These are phyloP conservation scores for Gelatoporia subvermispora DNA, from an alignment of 768 basidiomycete species.

Conservation along the genomic window DNA sequence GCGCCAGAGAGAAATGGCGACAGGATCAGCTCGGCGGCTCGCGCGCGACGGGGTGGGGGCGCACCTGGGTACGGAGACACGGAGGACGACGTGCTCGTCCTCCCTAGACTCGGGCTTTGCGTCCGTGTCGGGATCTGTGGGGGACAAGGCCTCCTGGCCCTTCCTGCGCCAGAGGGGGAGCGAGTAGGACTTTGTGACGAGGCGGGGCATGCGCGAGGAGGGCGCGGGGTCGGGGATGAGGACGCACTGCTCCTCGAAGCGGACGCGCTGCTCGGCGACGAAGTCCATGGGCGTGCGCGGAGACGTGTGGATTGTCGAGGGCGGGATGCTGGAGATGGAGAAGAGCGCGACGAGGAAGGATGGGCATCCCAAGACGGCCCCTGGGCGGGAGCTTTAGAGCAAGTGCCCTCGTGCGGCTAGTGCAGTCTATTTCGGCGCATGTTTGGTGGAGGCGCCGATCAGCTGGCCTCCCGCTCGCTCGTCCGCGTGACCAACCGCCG, in stretches of 20 bases:
- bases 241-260: conserved; percentile 70
- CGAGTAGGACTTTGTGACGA: conserved; percentile 62
- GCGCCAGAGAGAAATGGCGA: background rate
- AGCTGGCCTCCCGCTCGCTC: too few species aligned
- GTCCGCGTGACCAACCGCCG: too few species aligned
- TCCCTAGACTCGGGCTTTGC: conserved; percentile 25
- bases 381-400: conserved; percentile 4
- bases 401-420: too few species aligned
- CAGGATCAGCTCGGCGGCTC: too few species aligned
- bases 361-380: conserved; percentile 10
- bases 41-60: conserved; percentile 16
- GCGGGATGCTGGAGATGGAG: conserved; percentile 1
- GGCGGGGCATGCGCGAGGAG: conserved; percentile 40
- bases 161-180: conserved; percentile 63
- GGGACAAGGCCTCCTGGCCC: conserved; percentile 15
- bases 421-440: too few species aligned
- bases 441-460: background rate
- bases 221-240: conserved; percentile 59
- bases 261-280: conserved; percentile 34
- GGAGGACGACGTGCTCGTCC: conserved; percentile 48
- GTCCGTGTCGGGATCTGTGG: conserved; percentile 14
- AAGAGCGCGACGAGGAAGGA: conserved; percentile 1
- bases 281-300: conserved; percentile 1
- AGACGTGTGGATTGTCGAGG: background rate
- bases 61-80: conserved; percentile 59